Evolutionary conservation across 495 filamentous ascomycete species (phyloP), one percentile per base, ranked within the genome.

Genomic region (Penicillium herquei): DNA sequence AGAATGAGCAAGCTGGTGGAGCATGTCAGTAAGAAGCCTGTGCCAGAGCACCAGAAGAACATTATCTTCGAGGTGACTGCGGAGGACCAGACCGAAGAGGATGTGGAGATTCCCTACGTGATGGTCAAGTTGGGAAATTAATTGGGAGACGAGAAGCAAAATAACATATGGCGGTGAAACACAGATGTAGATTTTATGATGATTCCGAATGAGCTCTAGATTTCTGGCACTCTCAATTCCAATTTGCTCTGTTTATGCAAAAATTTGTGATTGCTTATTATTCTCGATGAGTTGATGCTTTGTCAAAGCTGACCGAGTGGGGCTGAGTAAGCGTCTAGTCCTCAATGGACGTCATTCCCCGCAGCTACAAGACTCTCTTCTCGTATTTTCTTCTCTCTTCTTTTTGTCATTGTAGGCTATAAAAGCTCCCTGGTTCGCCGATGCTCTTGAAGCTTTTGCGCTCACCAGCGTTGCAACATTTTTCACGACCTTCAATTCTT

Each of bases 51-150:
- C 68, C 91, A 96, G 76, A 92, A 85, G 78, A 95, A 96, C 64
- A 80, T 98, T 49, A 96, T 99, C 59, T 93, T 97, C 69, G 95
- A 98, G 78, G 87, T 97, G 61, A 94, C 91, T 10, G 90, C 87
- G 6, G 95, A 99, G 69, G 95, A 98, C 64, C 74, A 83, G 65
- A 87, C 84, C 2, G 94, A 88, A 52, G 90, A 98, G 76, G 95
- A 99, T 73, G 92, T 98, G 6, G 95, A 99, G 75, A 87, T 98
- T 59, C 95, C 95, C 7, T 97, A 96, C 70, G 90, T 98, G 65
- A 96, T 93, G 88, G 84, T 96, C 61, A 91, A 87, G 78, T 70
- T 86, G 64, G 62, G 62, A 47, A 75, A 79, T 68, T 78, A 68
- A 64, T 26, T 26, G 21, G 21, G 21, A 26, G 21, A 26, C 21